A percentile compares a stretch with the other conserved stretches of the same genome.
Evolutionary conservation across 1,284 basidiomycete genomes (phyloP).

Genomic region (Irpex sp.): DNA sequence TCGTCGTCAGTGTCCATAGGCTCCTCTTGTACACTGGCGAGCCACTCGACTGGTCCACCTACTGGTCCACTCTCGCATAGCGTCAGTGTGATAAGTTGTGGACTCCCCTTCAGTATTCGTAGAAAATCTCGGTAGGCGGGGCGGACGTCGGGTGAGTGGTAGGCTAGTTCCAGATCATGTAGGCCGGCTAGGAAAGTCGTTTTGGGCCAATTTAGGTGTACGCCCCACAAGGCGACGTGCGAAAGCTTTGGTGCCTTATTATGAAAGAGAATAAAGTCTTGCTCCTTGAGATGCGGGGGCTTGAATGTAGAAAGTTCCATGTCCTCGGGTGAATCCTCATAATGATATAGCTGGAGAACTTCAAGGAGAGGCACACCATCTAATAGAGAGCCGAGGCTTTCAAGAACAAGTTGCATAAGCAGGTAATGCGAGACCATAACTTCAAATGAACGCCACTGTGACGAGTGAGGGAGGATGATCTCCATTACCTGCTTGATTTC

Average conservation of each 20-base stretch:
- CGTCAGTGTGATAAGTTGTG: slow-evolving; percentile 44
- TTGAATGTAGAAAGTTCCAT: slow-evolving; percentile 29
- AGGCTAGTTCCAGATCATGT: slow-evolving; percentile 50
- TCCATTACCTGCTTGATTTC: slow-evolving; percentile 37
- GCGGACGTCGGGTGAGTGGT: slow-evolving; percentile 53
- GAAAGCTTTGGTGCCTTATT: slow-evolving; percentile 51
- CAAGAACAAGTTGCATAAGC: slow-evolving; percentile 44
- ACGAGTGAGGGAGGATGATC: slow-evolving; percentile 47
- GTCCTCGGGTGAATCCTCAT: slow-evolving; percentile 34
- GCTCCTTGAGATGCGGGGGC: slow-evolving; percentile 24
- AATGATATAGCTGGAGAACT: slow-evolving; percentile 45
- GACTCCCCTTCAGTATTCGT: slow-evolving; percentile 43
- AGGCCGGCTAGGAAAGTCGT: slow-evolving; percentile 40
- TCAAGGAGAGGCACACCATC: slow-evolving; percentile 49
- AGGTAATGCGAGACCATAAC: slow-evolving; percentile 40
- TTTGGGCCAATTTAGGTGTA: slow-evolving; percentile 59
- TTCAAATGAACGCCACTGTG: slow-evolving; percentile 48
- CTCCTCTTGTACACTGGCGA: slow-evolving; percentile 16
- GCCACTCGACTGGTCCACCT: slow-evolving; percentile 36
- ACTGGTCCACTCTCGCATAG: slow-evolving; percentile 51
- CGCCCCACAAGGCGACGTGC: slow-evolving; percentile 53
- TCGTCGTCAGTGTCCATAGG: slow-evolving; percentile 11
- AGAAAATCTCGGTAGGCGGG: slow-evolving; percentile 49
- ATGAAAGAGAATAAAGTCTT: slow-evolving; percentile 43
- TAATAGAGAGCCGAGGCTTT: slow-evolving; percentile 34